Evolutionary conservation across 2,329 filamentous ascomycete species (phyloP).

Genomic region (Fusarium xyrophilum): DNA sequence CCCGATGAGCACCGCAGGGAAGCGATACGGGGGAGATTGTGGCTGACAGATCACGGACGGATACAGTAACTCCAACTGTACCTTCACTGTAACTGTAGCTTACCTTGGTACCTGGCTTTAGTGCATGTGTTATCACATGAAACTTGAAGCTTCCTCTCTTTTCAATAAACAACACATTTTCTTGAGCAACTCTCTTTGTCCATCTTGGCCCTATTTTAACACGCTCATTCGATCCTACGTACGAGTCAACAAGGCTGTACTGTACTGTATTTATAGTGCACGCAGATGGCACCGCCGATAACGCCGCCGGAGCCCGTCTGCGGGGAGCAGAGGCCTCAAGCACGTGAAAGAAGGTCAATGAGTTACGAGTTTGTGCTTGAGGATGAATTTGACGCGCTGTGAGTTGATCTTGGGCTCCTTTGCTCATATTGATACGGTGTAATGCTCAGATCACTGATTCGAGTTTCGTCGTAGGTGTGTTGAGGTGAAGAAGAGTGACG

Average conservation of each 20-base stretch:
- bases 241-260: background rate
- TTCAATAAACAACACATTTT: slow-evolving; percentile 9
- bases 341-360: slow-evolving; percentile 30
- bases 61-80: background rate
- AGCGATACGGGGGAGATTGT: background rate
- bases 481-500: slow-evolving; percentile 47
- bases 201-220: background rate
- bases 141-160: slow-evolving; percentile 1
- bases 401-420: slow-evolving; percentile 36
- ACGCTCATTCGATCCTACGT: background rate
- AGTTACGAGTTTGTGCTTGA: slow-evolving; percentile 52
- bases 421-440: no score
- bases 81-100: background rate
- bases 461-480: slow-evolving; percentile 42
- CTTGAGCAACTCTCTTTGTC: background rate
- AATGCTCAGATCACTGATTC: background rate
- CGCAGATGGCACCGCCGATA: slow-evolving; percentile 30
- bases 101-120: background rate
- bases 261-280: background rate
- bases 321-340: slow-evolving; percentile 28
- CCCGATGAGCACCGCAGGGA: slow-evolving; percentile 6
- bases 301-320: slow-evolving; percentile 27
- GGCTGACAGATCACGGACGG: slow-evolving; percentile 3
- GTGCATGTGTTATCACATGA: slow-evolving; percentile 24
- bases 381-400: slow-evolving; percentile 65